Conservation (phyloP, 2,329 filamentous ascomycete genomes). For the Alternaria burnsii region DNA sequence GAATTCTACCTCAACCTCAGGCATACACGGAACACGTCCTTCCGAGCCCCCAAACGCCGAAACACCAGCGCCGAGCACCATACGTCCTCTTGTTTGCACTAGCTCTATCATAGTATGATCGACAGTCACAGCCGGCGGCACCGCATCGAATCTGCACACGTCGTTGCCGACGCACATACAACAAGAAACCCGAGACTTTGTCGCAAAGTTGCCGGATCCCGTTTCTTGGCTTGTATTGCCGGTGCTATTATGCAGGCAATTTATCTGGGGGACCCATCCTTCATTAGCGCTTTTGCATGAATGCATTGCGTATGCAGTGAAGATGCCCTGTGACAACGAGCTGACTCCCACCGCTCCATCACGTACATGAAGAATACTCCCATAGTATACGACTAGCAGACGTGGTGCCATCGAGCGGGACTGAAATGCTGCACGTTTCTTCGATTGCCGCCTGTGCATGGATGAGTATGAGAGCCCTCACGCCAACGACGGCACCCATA, state of each 20-base stretch:
- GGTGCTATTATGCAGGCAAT: conserved; percentile 16
- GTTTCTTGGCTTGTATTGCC: conserved; percentile 17
- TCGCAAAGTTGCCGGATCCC: neutral
- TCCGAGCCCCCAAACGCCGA: neutral
- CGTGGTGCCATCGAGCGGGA: neutral
- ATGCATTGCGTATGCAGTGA: conserved; percentile 22
- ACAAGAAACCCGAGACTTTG: conserved; percentile 10
- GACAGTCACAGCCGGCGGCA: neutral
- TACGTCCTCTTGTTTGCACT: conserved; percentile 28
- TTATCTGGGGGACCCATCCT: conserved; percentile 26
- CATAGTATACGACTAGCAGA: neutral
- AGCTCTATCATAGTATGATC: conserved; percentile 6
- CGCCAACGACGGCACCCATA: conserved; percentile 25
- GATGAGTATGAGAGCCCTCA: neutral
- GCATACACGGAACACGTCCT: neutral
- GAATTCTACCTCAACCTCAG: conserved; percentile 1
- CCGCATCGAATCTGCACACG: neutral
- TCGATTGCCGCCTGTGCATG: neutral
- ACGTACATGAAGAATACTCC: neutral
- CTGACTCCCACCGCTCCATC: neutral
- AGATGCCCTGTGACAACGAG: neutral
- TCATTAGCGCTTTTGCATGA: conserved; percentile 23
- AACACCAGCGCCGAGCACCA: neutral
- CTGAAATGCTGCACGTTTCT: neutral
- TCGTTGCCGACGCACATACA: conserved; percentile 12